Evolutionary conservation across 805 yeast species (phyloP).

Genomic region (Yarrowia sp.): DNA sequence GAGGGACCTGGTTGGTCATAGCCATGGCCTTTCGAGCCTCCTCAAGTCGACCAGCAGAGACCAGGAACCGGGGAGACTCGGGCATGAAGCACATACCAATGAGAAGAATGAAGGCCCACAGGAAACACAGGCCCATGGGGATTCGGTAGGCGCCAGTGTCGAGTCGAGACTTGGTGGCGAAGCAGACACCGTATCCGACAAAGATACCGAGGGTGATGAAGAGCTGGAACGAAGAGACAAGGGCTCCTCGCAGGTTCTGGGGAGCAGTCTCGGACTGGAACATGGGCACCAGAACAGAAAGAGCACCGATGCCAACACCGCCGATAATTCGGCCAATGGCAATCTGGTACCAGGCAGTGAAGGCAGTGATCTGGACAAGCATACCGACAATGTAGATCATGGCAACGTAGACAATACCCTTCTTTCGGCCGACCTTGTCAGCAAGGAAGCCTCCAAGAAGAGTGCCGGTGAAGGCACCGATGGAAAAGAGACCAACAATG

Average conservation of each 20-base stretch:
- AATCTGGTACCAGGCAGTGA: conserved; percentile 54
- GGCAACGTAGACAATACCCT: conserved; percentile 51
- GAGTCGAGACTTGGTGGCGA: conserved; percentile 62
- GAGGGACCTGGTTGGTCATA: conserved; percentile 52
- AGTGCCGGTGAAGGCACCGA: conserved; percentile 76
- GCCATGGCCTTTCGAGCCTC: conserved; percentile 64
- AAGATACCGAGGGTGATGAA: conserved; percentile 76
- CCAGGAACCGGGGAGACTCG: conserved; percentile 76
- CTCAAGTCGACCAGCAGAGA: conserved; percentile 63
- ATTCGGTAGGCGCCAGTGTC: conserved; percentile 66
- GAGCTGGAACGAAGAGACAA: conserved; percentile 77
- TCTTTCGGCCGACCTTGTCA: conserved; percentile 60
- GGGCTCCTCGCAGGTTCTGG: conserved; percentile 76
- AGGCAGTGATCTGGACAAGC: conserved; percentile 57
- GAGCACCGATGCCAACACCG: conserved; percentile 80
- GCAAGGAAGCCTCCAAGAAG: conserved; percentile 64
- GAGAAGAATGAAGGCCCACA: conserved; percentile 69
- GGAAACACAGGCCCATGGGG: conserved; percentile 75
- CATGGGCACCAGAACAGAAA: conserved; percentile 78
- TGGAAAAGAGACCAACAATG: conserved; percentile 74
- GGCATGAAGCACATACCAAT: conserved; percentile 73
- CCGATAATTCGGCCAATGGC: conserved; percentile 76
- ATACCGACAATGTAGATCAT: conserved; percentile 62
- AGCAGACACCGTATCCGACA: conserved; percentile 72
- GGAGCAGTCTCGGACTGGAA: conserved; percentile 84